phyloP scores from a whole-genome alignment of 768 basidiomycete genomes.

The Lanmaoa rubissima region DNA sequence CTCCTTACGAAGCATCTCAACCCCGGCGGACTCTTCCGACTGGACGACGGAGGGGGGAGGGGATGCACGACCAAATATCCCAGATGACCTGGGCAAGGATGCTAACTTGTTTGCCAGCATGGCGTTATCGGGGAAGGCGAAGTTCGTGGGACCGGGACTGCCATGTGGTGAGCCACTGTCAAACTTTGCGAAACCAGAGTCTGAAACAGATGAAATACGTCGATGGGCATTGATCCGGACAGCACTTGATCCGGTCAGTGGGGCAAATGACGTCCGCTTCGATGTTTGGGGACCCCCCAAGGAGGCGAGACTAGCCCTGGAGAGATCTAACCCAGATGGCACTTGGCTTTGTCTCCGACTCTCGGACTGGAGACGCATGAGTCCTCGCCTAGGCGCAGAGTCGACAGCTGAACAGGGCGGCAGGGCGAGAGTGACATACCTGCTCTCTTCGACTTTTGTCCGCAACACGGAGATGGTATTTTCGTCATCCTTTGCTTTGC shows the following conservation, averaged over 20 bases:
- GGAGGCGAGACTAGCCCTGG: slow-evolving; percentile 43
- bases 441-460: slow-evolving; percentile 85
- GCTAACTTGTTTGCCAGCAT: slow-evolving; percentile 19
- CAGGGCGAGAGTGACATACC: slow-evolving; percentile 43
- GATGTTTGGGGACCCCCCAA: slow-evolving; percentile 47
- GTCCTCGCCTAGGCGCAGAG: slow-evolving; percentile 55
- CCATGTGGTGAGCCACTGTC: slow-evolving; percentile 31
- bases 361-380: slow-evolving; percentile 85
- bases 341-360: slow-evolving; percentile 59
- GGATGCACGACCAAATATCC: slow-evolving; percentile 51
- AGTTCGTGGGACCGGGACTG: slow-evolving; percentile 36
- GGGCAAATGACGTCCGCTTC: slow-evolving; percentile 75
- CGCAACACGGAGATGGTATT: slow-evolving; percentile 73
- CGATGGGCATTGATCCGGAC: slow-evolving; percentile 53
- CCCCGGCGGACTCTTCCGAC: slow-evolving; percentile 39
- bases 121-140: slow-evolving; percentile 34
- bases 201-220: slow-evolving; percentile 74
- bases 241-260: slow-evolving; percentile 56
- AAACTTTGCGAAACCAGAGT: slow-evolving; percentile 42
- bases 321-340: slow-evolving; percentile 52
- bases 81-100: slow-evolving; percentile 41
- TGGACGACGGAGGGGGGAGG: slow-evolving; percentile 40
- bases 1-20: slow-evolving; percentile 62
- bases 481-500: slow-evolving; percentile 66
- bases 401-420: slow-evolving; percentile 3